Evolutionary conservation across 805 yeast genomes (phyloP), one percentile per base, ranked within the genome.

Genomic region (Candida koratica): DNA sequence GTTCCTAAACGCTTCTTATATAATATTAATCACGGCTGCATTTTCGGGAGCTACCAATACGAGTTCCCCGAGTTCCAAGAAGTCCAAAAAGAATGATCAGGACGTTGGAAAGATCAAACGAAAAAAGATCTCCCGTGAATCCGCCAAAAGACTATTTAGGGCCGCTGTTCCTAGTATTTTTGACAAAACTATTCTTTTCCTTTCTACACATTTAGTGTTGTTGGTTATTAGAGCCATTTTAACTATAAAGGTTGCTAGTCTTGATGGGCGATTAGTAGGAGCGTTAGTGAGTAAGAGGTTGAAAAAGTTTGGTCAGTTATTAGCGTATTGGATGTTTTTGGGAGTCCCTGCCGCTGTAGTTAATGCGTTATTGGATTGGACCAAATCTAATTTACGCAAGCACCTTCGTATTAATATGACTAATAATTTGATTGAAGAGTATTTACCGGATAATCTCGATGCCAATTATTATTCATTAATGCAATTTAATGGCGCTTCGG

Each of bases 341-440:
- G 96, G 96, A 8, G 55, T 87, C 7, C 97, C 97, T 0, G 93
- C 95, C 1, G 75, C 95, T 2, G 52, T 84, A 19, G 80, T 84
- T 7, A 86, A 88, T 49, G 76, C 95, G 0, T 56, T 84, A 36
- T 69, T 88, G 36, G 65, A 69, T 11, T 81, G 76, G 62, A 70
- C 80, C 2, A 79, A 79, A 28, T 72, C 69, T 41, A 65, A 75
- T 34, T 64, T 83, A 39, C 66, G 85, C 1, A 69, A 75, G 39
- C 53, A 71, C 22, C 73, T 86, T 45, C 73, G 95, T 46, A 59
- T 68, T 25, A 76, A 79, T 49, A 64, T 89, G 34, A 84, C 93
- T 10, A 63, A 70, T 13, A 69, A 72, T 45, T 64, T 89, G 30
- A 67, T 86, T 50, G 75, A 78, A 26, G 74, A 78, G 43, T 89